Base-by-base conservation (phyloP, 495 filamentous ascomycete genomes). In the Lepidopterella palustris region DNA sequence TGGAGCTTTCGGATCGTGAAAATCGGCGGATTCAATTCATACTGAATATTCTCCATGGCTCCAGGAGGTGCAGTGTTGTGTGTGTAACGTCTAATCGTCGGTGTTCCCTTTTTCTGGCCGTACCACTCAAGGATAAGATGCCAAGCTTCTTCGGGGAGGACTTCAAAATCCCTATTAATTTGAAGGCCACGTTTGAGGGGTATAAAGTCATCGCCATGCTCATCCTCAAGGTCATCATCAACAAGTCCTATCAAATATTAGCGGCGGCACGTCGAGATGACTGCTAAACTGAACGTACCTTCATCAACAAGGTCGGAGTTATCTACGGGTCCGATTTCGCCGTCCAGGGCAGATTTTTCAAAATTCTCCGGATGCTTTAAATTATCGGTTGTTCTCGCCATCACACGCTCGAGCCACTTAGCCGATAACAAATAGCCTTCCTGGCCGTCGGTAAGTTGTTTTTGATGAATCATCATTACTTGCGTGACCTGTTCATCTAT, bases 1-100 rank as follows among this genome's bases (percentile, higher is more conserved):
- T 82, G 80, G 9, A 97, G 76, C 61, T 91, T 90, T 63, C 95
- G 82, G 45, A 98, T 81, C 0, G 86, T 91, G 73, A 96, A 89
- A 21, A 96, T 80, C 1, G 89, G 90, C 20, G 92, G 95, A 65
- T 91, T 81, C 29, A 88, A 77, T 70, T 98, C 93, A 64, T 87
- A 92, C 66, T 87, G 80, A 8, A 96, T 70, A 55, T 96, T 91
- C n/a, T 70, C 26, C 10, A 24, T 39, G 6, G 74, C 73, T 1
- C 72, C 74, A 15, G 79, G 78, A 40, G 81, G 74, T 1, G 80
- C 78, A 40, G 78, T 90, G 70, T 96, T 87, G 73, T 90, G 87
- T 18, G 86, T 89, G 59, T 81, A 84, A 27, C 93, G 83, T 35
- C 82, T 77, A 66, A 97, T 90, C 24, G 85, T 76, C 1, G 84